Conservation (phyloP, 2,329 filamentous ascomycete species). For the Knufia petricola region DNA sequence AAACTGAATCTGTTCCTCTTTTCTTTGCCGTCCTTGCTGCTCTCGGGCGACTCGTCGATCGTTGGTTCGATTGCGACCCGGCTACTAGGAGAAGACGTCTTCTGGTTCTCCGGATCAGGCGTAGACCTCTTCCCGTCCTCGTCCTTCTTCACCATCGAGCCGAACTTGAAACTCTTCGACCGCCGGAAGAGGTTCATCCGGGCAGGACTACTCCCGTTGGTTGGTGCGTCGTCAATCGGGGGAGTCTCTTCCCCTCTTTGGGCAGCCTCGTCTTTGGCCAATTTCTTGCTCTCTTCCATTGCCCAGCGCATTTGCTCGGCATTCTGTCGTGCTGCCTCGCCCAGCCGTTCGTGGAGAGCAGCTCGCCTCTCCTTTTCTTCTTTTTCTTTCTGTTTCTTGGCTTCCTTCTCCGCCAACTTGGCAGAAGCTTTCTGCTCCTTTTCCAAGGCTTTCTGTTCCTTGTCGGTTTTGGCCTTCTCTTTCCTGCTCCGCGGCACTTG, state of each 20-base stretch:
- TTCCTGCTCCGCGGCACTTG: slow-evolving; percentile 51
- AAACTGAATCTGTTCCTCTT: slow-evolving; percentile 36
- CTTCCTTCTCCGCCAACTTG: slow-evolving; percentile 41
- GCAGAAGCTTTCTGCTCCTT: slow-evolving; percentile 46
- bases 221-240: slow-evolving; percentile 13
- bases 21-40: slow-evolving; percentile 24
- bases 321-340: slow-evolving; percentile 50
- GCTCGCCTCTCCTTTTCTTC: slow-evolving; percentile 42
- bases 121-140: slow-evolving; percentile 3
- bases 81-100: neutral
- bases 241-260: slow-evolving; percentile 23
- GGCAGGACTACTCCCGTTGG: slow-evolving; percentile 10
- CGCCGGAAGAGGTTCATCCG: slow-evolving; percentile 57
- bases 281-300: slow-evolving; percentile 56
- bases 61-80: slow-evolving; percentile 3
- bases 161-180: slow-evolving; percentile 36
- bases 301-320: slow-evolving; percentile 52
- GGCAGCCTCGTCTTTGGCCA: slow-evolving; percentile 46
- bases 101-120: neutral
- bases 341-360: slow-evolving; percentile 45
- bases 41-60: slow-evolving; percentile 11
- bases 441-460: slow-evolving; percentile 46
- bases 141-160: slow-evolving; percentile 18
- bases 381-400: slow-evolving; percentile 39
- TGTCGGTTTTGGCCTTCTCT: slow-evolving; percentile 50